Evolutionary conservation across 495 filamentous ascomycete species (phyloP), one percentile per base, ranked within the genome.

Genomic region (Aspergillus nidulans): DNA sequence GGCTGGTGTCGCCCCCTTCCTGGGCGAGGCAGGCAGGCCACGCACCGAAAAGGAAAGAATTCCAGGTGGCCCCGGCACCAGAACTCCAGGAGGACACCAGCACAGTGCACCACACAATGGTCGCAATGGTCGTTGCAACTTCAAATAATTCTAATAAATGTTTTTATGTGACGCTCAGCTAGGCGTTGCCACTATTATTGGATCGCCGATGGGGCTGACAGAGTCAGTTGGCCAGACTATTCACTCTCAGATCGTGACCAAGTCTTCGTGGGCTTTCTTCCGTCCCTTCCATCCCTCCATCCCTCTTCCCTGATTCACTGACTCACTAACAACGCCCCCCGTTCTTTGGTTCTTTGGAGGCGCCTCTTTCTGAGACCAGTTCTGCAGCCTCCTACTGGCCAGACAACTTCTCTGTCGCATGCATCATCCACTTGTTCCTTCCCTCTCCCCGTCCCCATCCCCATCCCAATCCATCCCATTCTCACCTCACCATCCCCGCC

Each of bases 401-500:
- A 57, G 6, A 18, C 25, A 55, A 63, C 65, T 62, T 49, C 58
- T 60, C 53, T 46, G 54, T 64, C 66, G 63, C 64, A 54, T 63
- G 70, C 66, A 73, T 71, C 66, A 73, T 71, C 72, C 70, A 72
- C 70, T 70, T 69, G 57, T 63, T 64, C 56, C 70, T 70, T 69
- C 53, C 60, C 62, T 57, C 54, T 58, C 52, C 40, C 57, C n/a
- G n/a, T n/a, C 48, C 53, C 51, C 30, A 34, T 34, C 30, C 9
- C 30, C 30, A 34, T 34, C 30, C 30, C 30, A 6, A 34, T 50
- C 43, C 52, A 25, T 49, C 26, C 61, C 25, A 45, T 41, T 5
- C 7, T 16, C n/a, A 19, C 13, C 19, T 13, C 39, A 34, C 44
- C 13, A 46, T 58, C 59, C 56, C 61, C 46, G 60, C 65, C 65